A percentile compares a stretch with the other conserved stretches of the same genome.
These are phyloP conservation scores for Betula pendula DNA, from an alignment of 306 rosid genomes.

Conservation along the genomic window DNA sequence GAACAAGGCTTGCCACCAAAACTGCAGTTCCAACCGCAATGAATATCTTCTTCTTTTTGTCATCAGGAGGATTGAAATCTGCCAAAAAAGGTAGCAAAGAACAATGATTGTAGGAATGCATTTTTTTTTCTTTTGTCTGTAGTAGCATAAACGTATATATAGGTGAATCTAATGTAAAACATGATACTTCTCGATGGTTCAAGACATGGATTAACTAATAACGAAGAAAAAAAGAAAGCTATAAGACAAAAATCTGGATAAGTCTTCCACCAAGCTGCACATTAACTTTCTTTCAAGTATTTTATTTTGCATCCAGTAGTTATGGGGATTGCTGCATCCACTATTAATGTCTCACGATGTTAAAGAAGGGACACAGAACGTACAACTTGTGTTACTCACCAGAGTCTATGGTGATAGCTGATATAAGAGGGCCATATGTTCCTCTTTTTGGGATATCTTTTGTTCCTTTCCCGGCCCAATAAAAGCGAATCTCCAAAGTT, in stretches of 20 bases:
- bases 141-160: too few species aligned
- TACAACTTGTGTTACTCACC: constrained; percentile 27
- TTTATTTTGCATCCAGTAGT: too few species aligned
- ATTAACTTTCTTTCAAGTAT: neutral
- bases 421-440: constrained; percentile 65
- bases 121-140: too few species aligned
- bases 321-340: too few species aligned
- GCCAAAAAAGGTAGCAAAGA: neutral
- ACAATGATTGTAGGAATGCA: neutral
- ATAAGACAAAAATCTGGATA: neutral
- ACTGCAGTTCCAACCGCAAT: constrained; percentile 10
- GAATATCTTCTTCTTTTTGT: neutral
- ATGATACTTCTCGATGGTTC: neutral
- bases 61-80: constrained; percentile 26
- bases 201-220: neutral
- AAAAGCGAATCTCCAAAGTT: constrained; percentile 50
- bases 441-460: constrained; percentile 44
- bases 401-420: constrained; percentile 65
- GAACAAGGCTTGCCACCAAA: constrained; percentile 5
- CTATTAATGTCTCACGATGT: neutral
- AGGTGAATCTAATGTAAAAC: too few species aligned
- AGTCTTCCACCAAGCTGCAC: neutral
- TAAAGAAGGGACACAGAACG: neutral
- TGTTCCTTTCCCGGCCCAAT: constrained; percentile 80
- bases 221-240: neutral